Evolutionary conservation across 2,329 filamentous ascomycete species (phyloP).

Genomic region (Neofusicoccum sp.): DNA sequence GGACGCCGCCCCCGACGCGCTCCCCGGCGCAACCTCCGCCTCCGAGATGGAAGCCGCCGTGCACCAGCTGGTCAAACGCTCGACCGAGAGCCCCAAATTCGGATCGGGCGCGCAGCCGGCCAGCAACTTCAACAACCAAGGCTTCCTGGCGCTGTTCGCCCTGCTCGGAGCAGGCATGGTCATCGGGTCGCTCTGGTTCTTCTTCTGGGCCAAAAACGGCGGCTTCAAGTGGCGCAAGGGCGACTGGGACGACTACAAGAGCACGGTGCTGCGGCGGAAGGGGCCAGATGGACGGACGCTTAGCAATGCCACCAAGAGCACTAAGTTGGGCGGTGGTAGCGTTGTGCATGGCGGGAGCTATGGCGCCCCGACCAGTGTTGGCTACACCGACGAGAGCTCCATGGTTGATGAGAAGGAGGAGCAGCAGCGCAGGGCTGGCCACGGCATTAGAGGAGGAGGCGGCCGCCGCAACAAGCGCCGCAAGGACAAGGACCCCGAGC

Average conservation of each 20-base stretch:
- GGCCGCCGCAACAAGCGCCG: slow-evolving; percentile 59
- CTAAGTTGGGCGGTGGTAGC: slow-evolving; percentile 83
- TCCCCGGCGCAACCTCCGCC: background rate
- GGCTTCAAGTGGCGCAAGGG: slow-evolving; percentile 83
- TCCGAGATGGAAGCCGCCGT: background rate
- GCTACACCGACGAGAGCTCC: slow-evolving; percentile 50
- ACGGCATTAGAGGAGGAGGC: slow-evolving; percentile 45
- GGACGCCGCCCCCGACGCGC: background rate
- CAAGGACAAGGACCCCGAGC: slow-evolving; percentile 58
- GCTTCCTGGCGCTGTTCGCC: slow-evolving; percentile 84
- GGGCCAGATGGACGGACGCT: slow-evolving; percentile 88
- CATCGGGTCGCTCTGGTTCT: slow-evolving; percentile 86
- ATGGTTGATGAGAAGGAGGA: slow-evolving; percentile 48
- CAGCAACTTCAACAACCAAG: slow-evolving; percentile 51
- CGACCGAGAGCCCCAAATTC: slow-evolving; percentile 25
- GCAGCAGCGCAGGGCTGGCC: slow-evolving; percentile 41
- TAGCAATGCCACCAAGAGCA: slow-evolving; percentile 78
- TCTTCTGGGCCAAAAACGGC: slow-evolving; percentile 93
- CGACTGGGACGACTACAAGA: slow-evolving; percentile 99
- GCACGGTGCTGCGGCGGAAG: slow-evolving; percentile 84
- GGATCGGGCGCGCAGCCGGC: slow-evolving; percentile 41
- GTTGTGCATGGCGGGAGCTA: slow-evolving; percentile 67
- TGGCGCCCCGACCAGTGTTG: slow-evolving; percentile 35
- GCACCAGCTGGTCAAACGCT: slow-evolving; percentile 12
- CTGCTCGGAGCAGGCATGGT: slow-evolving; percentile 82